Base-by-base conservation (phyloP, 495 filamentous ascomycete genomes). In the Cudoniella acicularis region DNA sequence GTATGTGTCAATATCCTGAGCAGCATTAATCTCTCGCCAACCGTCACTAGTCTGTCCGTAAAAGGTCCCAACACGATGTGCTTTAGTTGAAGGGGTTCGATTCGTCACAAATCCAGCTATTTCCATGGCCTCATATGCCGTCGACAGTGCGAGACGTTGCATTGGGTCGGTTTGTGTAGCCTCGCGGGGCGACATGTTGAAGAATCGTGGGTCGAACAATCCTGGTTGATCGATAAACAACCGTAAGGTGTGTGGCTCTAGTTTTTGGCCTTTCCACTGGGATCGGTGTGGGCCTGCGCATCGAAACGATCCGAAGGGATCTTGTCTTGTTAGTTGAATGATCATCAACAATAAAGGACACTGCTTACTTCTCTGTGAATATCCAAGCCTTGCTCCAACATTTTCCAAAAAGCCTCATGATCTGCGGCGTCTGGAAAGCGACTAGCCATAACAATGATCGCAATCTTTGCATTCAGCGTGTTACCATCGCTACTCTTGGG, bases 21-120 rank as follows among this genome's bases (percentile, higher is more conserved):
- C 87, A 50, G 88, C 90, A 70, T 95, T 95, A 61, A 95, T 88
- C 63, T 96, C 92, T 72, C 88, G 84, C 79, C 91, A 96, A 62
- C 96, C 92, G 56, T 96, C 90, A 61, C 89, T 92, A 1, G 92
- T 94, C 75, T 92, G 90, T 46, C 92, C 92, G 68, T 95, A 95
- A 70, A 96, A 97, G 17, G 89, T 91, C 23, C 92, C 92, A 53
- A 96, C 88, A 3, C 92, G 83, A 68, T 94, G 86, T 17, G 90
- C 77, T 62, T 87, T 84, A 0, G 91, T 94, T 0, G 91, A 91
- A 0, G 89, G 89, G 0, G 92, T 95, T 54, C 88, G 79, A 69
- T 96, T 90, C 0, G 90, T 88, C 25, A 95, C 88, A 65, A 92
- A 92, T 0, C 92, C 92, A 26, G 90, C 87, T 86, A 91, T 66